Evolutionary conservation across 148 eudicot genomes (phyloP), one percentile per base, ranked within the genome.

Genomic region (Bassia scoparia): DNA sequence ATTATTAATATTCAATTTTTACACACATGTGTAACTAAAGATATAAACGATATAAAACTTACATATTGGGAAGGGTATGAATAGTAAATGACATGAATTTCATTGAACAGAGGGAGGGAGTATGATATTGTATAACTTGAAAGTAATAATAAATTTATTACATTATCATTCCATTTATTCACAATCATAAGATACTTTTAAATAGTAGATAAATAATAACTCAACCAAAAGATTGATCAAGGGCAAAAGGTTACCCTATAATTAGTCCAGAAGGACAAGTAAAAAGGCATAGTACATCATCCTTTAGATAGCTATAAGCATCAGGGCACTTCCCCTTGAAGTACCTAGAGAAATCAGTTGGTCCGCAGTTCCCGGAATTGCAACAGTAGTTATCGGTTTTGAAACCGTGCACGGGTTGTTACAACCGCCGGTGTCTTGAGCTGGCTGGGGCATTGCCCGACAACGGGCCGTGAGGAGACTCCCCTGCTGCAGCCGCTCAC

Each of bases 231-330:
- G 5, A 34, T 63, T 37, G 21, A 18, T 78, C 49, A 81, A 72
- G 84, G 84, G 77, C 89, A 84, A 71, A 84, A 86, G 5, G 78
- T 73, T 34, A 86, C 87, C 46, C 52, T 67, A 17, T 86, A 86
- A 67, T 84, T 84, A 10, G 85, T 75, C 85, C 89, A 65, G 66
- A 43, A 35, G 83, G 84, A 30, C 89, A 86, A 23, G 87, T 77
- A 66, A 70, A 81, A 7, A 79, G 77, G 60, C 85, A n/a, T 84
- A 2, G 87, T 75, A 3, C 48, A 63, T 86, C 89, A 74, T 86
- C 89, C 59, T 86, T 78, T 12, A 86, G 86, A 64, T 79, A 86
- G 70, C 84, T 86, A 24, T 83, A 86, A 60, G 86, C 81, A 50
- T 67, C 69, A 7, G 77, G 76, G 52, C 89, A 86, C 74, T 61